These are phyloP conservation scores for Lasiodiplodia sp. DNA, from an alignment of 2,329 filamentous ascomycete species.

Conservation along the genomic window DNA sequence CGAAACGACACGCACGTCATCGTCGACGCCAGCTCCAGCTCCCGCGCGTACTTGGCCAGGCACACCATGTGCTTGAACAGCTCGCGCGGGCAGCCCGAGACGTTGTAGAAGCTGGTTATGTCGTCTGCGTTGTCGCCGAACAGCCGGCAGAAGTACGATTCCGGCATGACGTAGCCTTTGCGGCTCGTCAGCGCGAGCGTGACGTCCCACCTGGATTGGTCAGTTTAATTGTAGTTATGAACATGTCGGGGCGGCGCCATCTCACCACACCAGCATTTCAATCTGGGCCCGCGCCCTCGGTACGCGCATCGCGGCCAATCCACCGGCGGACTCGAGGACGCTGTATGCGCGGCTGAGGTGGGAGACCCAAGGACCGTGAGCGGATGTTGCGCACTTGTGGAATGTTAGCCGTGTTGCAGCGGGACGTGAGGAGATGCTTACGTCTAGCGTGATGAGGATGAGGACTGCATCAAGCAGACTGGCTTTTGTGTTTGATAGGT, in stretches of 20 bases:
- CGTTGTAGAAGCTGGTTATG: not conserved
- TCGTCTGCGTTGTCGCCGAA: not conserved
- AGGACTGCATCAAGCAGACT: constrained; percentile 7
- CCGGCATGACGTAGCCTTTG: constrained; percentile 3
- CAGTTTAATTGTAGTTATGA: no score
- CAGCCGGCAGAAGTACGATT: not conserved
- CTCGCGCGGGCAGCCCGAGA: constrained; percentile 9
- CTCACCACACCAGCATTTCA: not conserved
- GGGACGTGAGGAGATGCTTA: not conserved
- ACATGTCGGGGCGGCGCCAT: no score
- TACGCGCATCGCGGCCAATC: not conserved
- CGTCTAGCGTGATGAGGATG: not conserved
- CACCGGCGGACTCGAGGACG: not conserved
- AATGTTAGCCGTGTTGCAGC: not conserved
- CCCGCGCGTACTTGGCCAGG: not conserved
- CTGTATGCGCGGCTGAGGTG: not conserved
- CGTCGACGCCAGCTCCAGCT: not conserved
- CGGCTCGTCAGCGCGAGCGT: constrained; percentile 1
- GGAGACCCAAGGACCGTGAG: not conserved
- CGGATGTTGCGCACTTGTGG: constrained; percentile 2
- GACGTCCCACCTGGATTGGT: not conserved
- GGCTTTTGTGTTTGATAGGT: not conserved
- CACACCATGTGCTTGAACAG: not conserved
- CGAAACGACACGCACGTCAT: constrained; percentile 6
- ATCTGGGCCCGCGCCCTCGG: not conserved